A percentile compares a stretch with the other conserved stretches of the same genome.
Conservation (phyloP, 75 land plant genomes). For the Picea sitchensis region DNA sequence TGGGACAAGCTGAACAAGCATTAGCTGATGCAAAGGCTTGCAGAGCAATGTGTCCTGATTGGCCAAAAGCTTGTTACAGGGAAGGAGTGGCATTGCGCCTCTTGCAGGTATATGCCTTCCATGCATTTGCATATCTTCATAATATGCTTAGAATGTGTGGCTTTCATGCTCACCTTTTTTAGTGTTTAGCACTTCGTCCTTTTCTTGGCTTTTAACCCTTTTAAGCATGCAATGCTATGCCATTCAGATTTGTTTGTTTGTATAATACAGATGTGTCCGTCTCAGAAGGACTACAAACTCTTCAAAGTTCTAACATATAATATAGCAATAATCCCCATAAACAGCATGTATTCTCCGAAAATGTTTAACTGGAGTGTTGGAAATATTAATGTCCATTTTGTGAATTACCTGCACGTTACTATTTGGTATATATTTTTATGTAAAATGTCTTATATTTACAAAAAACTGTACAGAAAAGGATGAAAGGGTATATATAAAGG, state of each 20-base stretch:
- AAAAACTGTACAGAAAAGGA: too few relatives aligned
- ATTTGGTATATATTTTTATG: too few relatives aligned
- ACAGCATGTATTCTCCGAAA: neutral
- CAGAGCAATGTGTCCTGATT: conserved; percentile 68
- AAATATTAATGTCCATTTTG: too few relatives aligned
- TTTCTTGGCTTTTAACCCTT: too few relatives aligned
- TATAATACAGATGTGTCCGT: neutral
- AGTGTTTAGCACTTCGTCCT: too few relatives aligned
- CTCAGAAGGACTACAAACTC: neutral
- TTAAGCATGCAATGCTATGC: too few relatives aligned
- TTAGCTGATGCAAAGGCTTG: conserved; percentile 80
- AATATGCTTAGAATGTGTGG: neutral
- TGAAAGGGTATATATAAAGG: too few relatives aligned
- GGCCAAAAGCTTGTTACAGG: conserved; percentile 93
- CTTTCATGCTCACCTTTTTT: neutral
- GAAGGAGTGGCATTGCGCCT: conserved; percentile 90
- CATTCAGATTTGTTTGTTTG: neutral
- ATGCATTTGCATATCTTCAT: neutral
- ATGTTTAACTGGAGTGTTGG: neutral
- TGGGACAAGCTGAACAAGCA: conserved; percentile 92
- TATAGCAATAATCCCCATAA: neutral
- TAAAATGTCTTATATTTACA: too few relatives aligned
- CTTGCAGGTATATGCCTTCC: conserved; percentile 49
- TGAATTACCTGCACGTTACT: too few relatives aligned
- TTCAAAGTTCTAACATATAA: neutral